Evolutionary conservation across 176 grass and related monocot genomes (phyloP).

Genomic region (maize (Zea mays)): Zm-B73-REFERENCE-NAM-5.0 NC_050098.1:177977501-177978000

Average conservation of each 20-base stretch:
- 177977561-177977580: no score
- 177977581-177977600: not conserved
- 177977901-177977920: not conserved
- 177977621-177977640: not conserved
- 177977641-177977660: not conserved
- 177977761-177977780: not conserved
- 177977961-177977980: constrained; percentile 25
- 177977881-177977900: not conserved
- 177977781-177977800: constrained; percentile 1
- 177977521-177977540: not conserved
- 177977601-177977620: not conserved
- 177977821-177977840: not conserved
- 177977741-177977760: not conserved
- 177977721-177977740: not conserved
- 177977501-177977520: no score
- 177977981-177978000: not conserved
- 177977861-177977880: not conserved
- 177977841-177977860: not conserved
- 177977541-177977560: no score
- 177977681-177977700: not conserved
- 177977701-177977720: constrained; percentile 3
- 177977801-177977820: not conserved
- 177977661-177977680: not conserved
- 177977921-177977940: constrained; percentile 24
- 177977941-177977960: constrained; percentile 46